phyloP scores from a whole-genome alignment of 169 alveolate species.

The Toxoplasma gondii region DNA sequence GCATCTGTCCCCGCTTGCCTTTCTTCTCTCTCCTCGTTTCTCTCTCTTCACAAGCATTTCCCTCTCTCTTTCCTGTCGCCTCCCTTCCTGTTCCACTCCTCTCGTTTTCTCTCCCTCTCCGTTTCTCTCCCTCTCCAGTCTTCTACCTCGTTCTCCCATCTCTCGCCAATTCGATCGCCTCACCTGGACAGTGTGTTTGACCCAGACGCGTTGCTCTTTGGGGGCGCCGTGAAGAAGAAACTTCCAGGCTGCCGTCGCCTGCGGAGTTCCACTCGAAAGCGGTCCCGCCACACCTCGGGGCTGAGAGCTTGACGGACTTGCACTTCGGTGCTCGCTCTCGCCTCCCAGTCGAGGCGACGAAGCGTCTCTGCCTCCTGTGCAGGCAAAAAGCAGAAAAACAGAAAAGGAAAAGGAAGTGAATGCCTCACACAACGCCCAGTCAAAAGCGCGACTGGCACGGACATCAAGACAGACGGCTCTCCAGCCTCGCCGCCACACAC shows the following conservation, averaged over 20 bases:
- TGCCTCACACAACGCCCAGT: too few species aligned
- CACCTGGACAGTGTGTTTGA: neutral
- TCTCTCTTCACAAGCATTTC: neutral
- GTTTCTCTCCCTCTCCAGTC: neutral
- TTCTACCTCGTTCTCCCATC: neutral
- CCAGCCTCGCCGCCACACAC: too few species aligned
- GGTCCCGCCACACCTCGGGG: neutral
- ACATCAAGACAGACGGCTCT: too few species aligned
- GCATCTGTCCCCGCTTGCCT: too few species aligned
- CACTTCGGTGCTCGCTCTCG: neutral
- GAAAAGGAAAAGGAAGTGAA: too few species aligned
- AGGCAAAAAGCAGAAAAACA: too few species aligned
- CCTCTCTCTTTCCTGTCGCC: neutral
- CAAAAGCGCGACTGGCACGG: too few species aligned
- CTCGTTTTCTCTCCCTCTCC: neutral
- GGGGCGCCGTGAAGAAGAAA: constrained; percentile 2
- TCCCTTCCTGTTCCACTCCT: neutral
- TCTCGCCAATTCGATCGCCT: neutral
- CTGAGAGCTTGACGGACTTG: neutral
- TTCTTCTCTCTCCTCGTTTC: too few species aligned
- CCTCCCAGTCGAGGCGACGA: too few species aligned
- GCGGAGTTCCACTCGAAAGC: neutral
- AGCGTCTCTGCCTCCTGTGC: too few species aligned
- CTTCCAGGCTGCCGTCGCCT: neutral
- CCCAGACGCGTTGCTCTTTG: constrained; percentile 12